phyloP scores from a whole-genome alignment of 2,329 filamentous ascomycete species.

The Colletotrichum aenigma region DNA sequence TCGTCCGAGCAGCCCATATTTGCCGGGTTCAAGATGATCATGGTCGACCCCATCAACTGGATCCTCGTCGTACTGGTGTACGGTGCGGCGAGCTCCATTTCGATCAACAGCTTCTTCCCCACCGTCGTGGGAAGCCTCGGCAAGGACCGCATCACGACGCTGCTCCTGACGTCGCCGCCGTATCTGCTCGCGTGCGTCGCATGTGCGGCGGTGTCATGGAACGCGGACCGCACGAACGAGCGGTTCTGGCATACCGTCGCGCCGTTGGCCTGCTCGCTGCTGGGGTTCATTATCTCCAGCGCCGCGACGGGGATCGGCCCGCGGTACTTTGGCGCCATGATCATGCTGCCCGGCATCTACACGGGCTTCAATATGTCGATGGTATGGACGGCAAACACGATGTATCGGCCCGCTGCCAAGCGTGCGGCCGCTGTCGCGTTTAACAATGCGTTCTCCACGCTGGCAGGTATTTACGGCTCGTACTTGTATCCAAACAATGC shows the following conservation, averaged over 20 bases:
- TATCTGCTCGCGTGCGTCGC: constrained; percentile 43
- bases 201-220: constrained; percentile 20
- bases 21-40: constrained; percentile 23
- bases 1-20: constrained; percentile 19
- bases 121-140: constrained; percentile 19
- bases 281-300: constrained; percentile 16
- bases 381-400: constrained; percentile 26
- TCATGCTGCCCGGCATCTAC: constrained; percentile 27
- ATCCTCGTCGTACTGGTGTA: constrained; percentile 22
- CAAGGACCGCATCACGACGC: constrained; percentile 37
- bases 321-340: constrained; percentile 22
- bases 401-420: constrained; percentile 24
- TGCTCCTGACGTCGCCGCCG: constrained; percentile 48
- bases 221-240: constrained; percentile 12
- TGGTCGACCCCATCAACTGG: constrained; percentile 25
- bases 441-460: constrained; percentile 25
- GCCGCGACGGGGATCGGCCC: neutral
- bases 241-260: constrained; percentile 18
- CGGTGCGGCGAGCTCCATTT: constrained; percentile 22
- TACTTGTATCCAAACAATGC: constrained; percentile 28
- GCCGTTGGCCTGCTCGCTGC: constrained; percentile 6
- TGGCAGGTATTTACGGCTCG: constrained; percentile 27
- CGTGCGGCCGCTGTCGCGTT: constrained; percentile 24
- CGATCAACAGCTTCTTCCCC: constrained; percentile 26
- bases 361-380: constrained; percentile 28